A percentile compares a stretch with the other conserved stretches of the same genome.
phyloP scores from a whole-genome alignment of 257 asterid species.

The Knoxia roxburghii region DNA sequence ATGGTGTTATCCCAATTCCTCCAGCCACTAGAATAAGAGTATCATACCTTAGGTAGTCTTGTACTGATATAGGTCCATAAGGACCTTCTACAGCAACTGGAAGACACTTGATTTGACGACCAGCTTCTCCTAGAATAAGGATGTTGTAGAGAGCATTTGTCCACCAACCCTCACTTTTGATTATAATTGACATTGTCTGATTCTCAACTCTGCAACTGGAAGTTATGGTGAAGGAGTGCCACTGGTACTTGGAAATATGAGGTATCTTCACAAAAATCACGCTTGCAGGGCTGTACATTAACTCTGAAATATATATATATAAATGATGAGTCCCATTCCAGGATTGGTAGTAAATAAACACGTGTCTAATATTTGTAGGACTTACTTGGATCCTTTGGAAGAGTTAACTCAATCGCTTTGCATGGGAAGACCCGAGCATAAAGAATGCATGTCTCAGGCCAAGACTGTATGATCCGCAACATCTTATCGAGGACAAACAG shows the following conservation, averaged over 20 bases:
- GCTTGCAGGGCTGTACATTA: constrained; percentile 59
- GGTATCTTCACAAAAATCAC: constrained; percentile 69
- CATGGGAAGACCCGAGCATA: constrained; percentile 71
- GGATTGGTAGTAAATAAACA: too few species aligned
- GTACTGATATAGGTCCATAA: constrained; percentile 71
- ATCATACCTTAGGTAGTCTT: too few species aligned
- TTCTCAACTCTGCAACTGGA: constrained; percentile 59
- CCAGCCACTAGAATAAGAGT: constrained; percentile 72
- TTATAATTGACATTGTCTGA: constrained; percentile 47
- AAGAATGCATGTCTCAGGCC: constrained; percentile 61
- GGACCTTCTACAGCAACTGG: constrained; percentile 72
- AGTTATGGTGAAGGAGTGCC: constrained; percentile 80
- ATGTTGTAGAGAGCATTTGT: constrained; percentile 48
- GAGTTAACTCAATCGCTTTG: constrained; percentile 56
- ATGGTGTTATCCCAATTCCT: constrained; percentile 83
- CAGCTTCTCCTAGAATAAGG: constrained; percentile 44
- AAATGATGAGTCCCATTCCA: neutral
- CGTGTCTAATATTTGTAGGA: too few species aligned
- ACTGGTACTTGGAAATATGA: constrained; percentile 54
- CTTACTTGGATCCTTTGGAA: constrained; percentile 81
- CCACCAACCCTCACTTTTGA: constrained; percentile 73
- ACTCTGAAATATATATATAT: constrained; percentile 47
- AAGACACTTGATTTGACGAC: constrained; percentile 38
- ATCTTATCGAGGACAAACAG: constrained; percentile 65
- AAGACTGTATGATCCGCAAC: constrained; percentile 58